Base-by-base conservation (phyloP, 495 filamentous ascomycete genomes). In the Xylaria flabelliformis region DNA sequence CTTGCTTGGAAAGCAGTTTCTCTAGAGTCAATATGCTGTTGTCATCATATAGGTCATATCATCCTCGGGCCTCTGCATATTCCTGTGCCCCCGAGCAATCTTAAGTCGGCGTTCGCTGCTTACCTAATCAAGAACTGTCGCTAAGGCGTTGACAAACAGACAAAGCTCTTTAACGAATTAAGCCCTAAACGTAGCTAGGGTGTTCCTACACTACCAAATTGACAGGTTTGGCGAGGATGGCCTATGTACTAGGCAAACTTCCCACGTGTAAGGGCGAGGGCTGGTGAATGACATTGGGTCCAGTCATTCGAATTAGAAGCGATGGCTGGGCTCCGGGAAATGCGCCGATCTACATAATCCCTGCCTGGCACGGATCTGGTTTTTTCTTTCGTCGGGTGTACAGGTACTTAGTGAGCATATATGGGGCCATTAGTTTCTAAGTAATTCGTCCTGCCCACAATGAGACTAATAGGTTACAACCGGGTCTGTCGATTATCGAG, bases 261-360 rank as follows among this genome's bases (percentile, higher is more conserved):
- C 64, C 64, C 64, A 67, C 64, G 64, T 67, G 64, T 34, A 44
- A 53, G 48, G 34, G 19, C 21, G 48, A 36, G 21, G n/a, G 46
- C 29, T 46, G 42, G 61, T n/a, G 3, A 44, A 64, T 41, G 41
- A 15, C 15, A 41, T 56, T 15, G 26, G 29, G 4, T 19, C 50
- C 29, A 64, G 29, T 24, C 29, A 24, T 71, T 58, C 15, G 50
- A 51, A 67, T 50, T 24, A 53, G 50, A 62, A 64, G 36, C 44
- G 48, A 65, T 55, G 73, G 61, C 71, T 72, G 17, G 50, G 72
- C 75, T 73, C 77, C 77, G 66, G 73, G 71, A 78, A 78, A 79
- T 78, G 75, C 77, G 74, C 74, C 74, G 77, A 79, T 79, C 77
- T 73, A 74, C 77, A 74, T 36, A 19, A 79, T 70, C 77, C 77